Evolutionary conservation across 192 early-diverging fungal species (phyloP), one percentile per base, ranked within the genome.

Genomic region (Coemansia erecta): DNA sequence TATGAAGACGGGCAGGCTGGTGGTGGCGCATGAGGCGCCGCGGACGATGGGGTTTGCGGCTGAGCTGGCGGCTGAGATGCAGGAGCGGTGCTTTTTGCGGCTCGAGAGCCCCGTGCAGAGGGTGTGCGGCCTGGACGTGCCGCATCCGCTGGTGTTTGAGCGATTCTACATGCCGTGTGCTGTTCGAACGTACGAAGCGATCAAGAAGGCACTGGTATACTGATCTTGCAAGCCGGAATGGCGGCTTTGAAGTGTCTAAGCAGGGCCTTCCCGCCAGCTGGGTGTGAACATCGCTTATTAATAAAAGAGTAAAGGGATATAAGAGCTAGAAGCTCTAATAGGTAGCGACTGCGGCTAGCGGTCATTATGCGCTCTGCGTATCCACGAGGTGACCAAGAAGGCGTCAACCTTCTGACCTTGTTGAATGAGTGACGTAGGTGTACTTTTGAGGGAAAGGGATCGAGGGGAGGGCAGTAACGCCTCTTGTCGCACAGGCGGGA

Each of bases 21-120:
- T 98, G 31, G 85, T 98, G 66, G 84, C 94, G 2, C 96, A 98
- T 58, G 96, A 98, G 75, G 96, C 96, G 3, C 93, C 94, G 18
- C 80, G 86, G 44, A 95, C 92, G 0, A 83, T 83, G 40, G 96
- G 96, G 12, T 94, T 98, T 68, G 94, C 86, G 4, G 91, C 89
- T 1, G 96, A 98, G 73, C 86, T 98, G 63, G 87, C 92, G 1
- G 77, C 90, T 1, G 88, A 85, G 45, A 86, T 98, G 18, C 91
- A 93, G 85, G 92, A 98, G 48, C 66, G 87, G 19, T 98, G 94
- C 75, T 98, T 98, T 79, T 69, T 96, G 61, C 64, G 91, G 43
- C 70, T 98, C 7, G 92, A 98, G 58, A 86, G 90, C 4, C 96
- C 96, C n/a, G 85, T 95, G 22, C 83, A 91, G 67, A 81, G 96